These are phyloP conservation scores for Alternaria solani DNA, from an alignment of 2,329 filamentous ascomycete species.

Conservation along the genomic window DNA sequence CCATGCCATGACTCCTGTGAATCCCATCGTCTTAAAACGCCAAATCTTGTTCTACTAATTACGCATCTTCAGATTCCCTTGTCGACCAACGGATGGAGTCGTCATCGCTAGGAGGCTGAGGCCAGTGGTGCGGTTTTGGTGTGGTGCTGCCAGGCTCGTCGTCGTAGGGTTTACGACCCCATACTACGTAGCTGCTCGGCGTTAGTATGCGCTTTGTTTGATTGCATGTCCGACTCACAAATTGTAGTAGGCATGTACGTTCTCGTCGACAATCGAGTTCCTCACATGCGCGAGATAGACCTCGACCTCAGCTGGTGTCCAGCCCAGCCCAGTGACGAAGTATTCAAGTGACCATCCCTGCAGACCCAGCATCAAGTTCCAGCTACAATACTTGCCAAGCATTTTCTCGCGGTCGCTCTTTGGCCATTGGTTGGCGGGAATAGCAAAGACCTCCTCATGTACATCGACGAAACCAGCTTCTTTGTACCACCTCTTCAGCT, in stretches of 20 bases:
- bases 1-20: background rate
- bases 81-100: background rate
- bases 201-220: background rate
- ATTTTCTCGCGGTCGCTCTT: conserved; percentile 57
- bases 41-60: background rate
- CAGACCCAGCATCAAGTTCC: conserved; percentile 56
- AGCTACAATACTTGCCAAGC: conserved; percentile 60
- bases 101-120: conserved; percentile 15
- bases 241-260: conserved; percentile 54
- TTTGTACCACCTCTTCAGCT: conserved; percentile 63
- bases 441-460: conserved; percentile 60
- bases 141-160: conserved; percentile 26
- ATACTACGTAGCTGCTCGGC: conserved; percentile 36
- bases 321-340: conserved; percentile 54
- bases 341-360: conserved; percentile 55
- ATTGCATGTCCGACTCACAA: conserved; percentile 42
- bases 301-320: conserved; percentile 55
- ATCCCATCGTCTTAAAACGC: background rate
- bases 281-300: conserved; percentile 56
- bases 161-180: conserved; percentile 35
- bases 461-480: conserved; percentile 67
- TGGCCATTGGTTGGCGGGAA: conserved; percentile 63
- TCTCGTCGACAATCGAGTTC: conserved; percentile 50
- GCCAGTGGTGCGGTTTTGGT: conserved; percentile 33
- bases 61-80: background rate